These are phyloP conservation scores for Cyathus striatus DNA, from an alignment of 768 basidiomycete genomes.

Conservation along the genomic window DNA sequence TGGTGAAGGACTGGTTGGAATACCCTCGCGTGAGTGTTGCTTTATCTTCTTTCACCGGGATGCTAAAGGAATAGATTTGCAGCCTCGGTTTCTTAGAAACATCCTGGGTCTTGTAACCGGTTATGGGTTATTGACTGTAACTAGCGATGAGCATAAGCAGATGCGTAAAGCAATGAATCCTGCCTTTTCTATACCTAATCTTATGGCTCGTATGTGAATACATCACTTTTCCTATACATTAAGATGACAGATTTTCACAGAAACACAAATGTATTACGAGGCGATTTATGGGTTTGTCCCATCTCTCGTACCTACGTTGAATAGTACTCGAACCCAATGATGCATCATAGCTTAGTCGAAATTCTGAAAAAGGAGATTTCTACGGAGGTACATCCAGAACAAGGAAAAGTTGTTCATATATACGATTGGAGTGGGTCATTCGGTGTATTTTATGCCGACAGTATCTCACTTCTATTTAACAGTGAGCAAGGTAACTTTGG, in stretches of 20 bases:
- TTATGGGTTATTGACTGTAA: slow-evolving; percentile 36
- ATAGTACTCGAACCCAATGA: neutral
- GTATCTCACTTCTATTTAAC: slow-evolving; percentile 20
- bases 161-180: slow-evolving; percentile 42
- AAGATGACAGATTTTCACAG: slow-evolving; percentile 14
- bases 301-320: neutral
- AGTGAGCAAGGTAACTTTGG: slow-evolving; percentile 37
- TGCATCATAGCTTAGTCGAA: slow-evolving; percentile 20
- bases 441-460: slow-evolving; percentile 26
- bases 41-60: neutral
- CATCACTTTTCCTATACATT: neutral
- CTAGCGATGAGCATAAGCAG: slow-evolving; percentile 35
- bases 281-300: slow-evolving; percentile 37
- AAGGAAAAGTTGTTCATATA: slow-evolving; percentile 25
- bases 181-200: slow-evolving; percentile 35
- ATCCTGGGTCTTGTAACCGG: slow-evolving; percentile 31
- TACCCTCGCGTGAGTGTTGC: slow-evolving; percentile 30
- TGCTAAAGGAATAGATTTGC: neutral
- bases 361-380: slow-evolving; percentile 23
- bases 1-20: slow-evolving; percentile 32
- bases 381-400: slow-evolving; percentile 8
- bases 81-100: slow-evolving; percentile 35
- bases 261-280: slow-evolving; percentile 46
- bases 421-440: slow-evolving; percentile 30
- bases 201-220: slow-evolving; percentile 7